These are phyloP conservation scores for Venturia asperata DNA, from an alignment of 2,329 filamentous ascomycete genomes.

Conservation along the genomic window DNA sequence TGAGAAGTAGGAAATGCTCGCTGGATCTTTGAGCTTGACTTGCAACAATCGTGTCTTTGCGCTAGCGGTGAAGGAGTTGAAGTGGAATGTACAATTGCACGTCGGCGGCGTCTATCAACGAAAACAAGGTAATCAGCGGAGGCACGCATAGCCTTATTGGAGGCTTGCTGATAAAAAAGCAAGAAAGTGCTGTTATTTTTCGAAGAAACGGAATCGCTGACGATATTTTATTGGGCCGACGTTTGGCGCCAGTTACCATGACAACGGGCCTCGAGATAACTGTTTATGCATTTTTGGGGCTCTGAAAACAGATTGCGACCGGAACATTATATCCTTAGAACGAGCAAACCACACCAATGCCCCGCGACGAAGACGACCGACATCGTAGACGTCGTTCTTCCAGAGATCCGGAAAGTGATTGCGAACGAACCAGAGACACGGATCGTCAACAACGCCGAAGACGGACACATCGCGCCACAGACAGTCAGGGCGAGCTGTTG, in stretches of 20 bases:
- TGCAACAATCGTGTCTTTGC: too few relatives aligned
- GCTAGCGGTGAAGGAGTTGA: too few relatives aligned
- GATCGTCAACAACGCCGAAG: slow-evolving; percentile 23
- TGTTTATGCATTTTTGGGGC: background rate
- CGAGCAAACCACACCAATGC: slow-evolving; percentile 12
- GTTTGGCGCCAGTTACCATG: background rate
- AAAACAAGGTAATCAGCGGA: background rate
- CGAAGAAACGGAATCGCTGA: background rate
- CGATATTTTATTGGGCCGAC: slow-evolving; percentile 1
- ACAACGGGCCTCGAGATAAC: background rate
- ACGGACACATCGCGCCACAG: slow-evolving; percentile 33
- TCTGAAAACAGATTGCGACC: background rate
- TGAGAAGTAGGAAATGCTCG: too few relatives aligned
- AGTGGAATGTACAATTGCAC: too few relatives aligned
- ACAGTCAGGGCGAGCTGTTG: slow-evolving; percentile 33
- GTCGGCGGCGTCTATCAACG: too few relatives aligned
- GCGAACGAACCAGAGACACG: slow-evolving; percentile 9
- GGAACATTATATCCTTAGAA: background rate
- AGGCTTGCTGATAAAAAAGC: background rate
- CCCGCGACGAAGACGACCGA: slow-evolving; percentile 12
- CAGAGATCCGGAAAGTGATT: slow-evolving; percentile 18
- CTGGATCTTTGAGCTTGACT: too few relatives aligned
- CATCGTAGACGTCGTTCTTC: slow-evolving; percentile 18
- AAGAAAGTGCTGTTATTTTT: background rate
- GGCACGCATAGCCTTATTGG: background rate